These are phyloP conservation scores for Coniosporium tulheliwenetii DNA, from an alignment of 2,329 filamentous ascomycete genomes.

Conservation along the genomic window DNA sequence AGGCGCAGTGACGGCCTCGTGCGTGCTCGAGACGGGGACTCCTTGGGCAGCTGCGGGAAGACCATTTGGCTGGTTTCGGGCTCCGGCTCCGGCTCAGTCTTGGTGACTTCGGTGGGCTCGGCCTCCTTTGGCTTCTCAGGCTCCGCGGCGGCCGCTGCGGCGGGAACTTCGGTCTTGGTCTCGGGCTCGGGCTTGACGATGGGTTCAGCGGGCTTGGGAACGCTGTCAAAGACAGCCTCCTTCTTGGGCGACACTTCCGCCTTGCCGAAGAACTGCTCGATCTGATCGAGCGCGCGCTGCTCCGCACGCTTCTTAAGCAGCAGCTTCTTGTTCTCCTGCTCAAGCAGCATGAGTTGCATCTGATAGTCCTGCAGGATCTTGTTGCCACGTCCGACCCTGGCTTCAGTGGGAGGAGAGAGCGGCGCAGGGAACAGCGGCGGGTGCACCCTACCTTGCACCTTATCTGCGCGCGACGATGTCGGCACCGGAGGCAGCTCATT, in stretches of 20 bases:
- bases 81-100: constrained; percentile 9
- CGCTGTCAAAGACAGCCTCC: not conserved
- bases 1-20: constrained; percentile 36
- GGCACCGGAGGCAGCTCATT: not conserved
- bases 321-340: constrained; percentile 9
- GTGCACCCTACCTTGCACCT: not conserved
- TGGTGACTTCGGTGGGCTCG: not conserved
- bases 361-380: constrained; percentile 5
- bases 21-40: constrained; percentile 69
- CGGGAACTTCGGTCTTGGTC: not conserved
- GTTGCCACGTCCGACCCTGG: not conserved
- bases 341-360: constrained; percentile 9
- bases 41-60: constrained; percentile 91
- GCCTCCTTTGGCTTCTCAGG: constrained; percentile 10
- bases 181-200: constrained; percentile 15
- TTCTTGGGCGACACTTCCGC: too few relatives aligned
- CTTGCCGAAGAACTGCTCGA: too few relatives aligned
- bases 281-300: not conserved
- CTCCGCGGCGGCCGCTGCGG: constrained; percentile 10
- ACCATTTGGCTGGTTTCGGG: constrained; percentile 59
- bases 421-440: constrained; percentile 2
- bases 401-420: not conserved
- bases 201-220: constrained; percentile 11
- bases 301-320: constrained; percentile 5
- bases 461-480: not conserved